Base-by-base conservation (phyloP, 2,329 filamentous ascomycete species). In the Verticillium zaregamsianum region DNA sequence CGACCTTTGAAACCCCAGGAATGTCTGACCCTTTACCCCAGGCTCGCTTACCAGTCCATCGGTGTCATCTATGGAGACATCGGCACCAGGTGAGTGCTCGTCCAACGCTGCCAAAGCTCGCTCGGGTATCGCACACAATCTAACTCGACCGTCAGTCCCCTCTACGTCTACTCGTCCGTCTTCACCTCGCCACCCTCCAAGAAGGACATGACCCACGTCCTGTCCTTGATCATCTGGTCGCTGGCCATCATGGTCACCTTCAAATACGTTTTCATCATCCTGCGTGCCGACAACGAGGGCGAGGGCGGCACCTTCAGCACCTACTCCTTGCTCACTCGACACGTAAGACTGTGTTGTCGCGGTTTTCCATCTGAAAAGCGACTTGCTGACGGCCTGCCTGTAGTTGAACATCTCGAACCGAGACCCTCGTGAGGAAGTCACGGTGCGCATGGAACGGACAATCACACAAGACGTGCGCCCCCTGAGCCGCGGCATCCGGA, bases 21-120 rank as follows among this genome's bases (percentile, higher is more conserved):
- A 62, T 65, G n/a, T 61, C 49, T n/a, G 25, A 5, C 14, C 28
- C 32, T 17, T n/a, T 12, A 23, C 25, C 20, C 2, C 64, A 75
- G 83, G 81, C 79, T 88, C 54, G 82, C 86, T 28, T 90, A 88
- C 69, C 86, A 90, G 72, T 86, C 82, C 3, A 83, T 82, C 33
- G 87, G 88, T 58, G 85, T 88, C 49, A 90, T 90, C 58, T 90
- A 90, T 64, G 88, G 88, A 28, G 88, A 90, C 66, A 89, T 90
- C 68, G 88, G 87, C 61, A 82, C 80, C 23, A 52, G 45, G 45
- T 63, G 7, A 54, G 58, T 14, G 1, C 1, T 28, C n/a, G n/a
- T n/a, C n/a, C n/a, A n/a, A n/a, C n/a, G n/a, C n/a, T n/a, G n/a
- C n/a, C n/a, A 28, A 28, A 28, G 28, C 1, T 28, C 28, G 28